Percentiles rank a stretch among this genome's conserved stretches.
Conservation (phyloP, 495 filamentous ascomycete genomes). For the Parachaetomium inaequale region DNA sequence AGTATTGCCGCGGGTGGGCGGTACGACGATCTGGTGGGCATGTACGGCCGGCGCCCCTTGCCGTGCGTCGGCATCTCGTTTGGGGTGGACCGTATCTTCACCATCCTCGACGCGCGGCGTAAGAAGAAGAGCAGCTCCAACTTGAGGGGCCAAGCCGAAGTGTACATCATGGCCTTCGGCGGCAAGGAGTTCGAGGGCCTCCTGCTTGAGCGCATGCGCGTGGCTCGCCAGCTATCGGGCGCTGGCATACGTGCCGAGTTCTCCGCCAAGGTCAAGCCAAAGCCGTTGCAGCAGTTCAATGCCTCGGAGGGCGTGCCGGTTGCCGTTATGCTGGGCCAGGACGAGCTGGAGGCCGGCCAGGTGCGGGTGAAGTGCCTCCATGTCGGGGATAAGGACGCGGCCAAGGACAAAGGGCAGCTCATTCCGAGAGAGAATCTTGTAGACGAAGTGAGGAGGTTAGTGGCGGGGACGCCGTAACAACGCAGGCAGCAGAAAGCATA, state of each 20-base stretch:
- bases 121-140: slow-evolving; percentile 49
- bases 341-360: slow-evolving; percentile 70
- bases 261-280: slow-evolving; percentile 73
- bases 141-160: slow-evolving; percentile 64
- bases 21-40: slow-evolving; percentile 87
- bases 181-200: slow-evolving; percentile 76
- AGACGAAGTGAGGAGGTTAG: slow-evolving; percentile 54
- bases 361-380: slow-evolving; percentile 76
- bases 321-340: slow-evolving; percentile 74
- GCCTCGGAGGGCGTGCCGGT: slow-evolving; percentile 69
- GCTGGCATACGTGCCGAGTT: slow-evolving; percentile 76
- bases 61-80: slow-evolving; percentile 93
- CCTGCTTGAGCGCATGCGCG: slow-evolving; percentile 70
- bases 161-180: slow-evolving; percentile 88
- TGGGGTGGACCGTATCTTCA: slow-evolving; percentile 90
- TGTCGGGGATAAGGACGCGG: slow-evolving; percentile 59
- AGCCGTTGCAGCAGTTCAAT: slow-evolving; percentile 72
- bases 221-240: slow-evolving; percentile 69
- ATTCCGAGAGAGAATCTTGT: slow-evolving; percentile 59
- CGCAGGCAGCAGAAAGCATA: too few species aligned
- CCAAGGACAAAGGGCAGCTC: slow-evolving; percentile 60
- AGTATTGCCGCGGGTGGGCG: slow-evolving; percentile 85
- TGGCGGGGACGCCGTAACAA: too few species aligned
- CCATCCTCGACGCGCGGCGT: slow-evolving; percentile 73
- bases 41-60: slow-evolving; percentile 80